Conservation (phyloP, 2,329 filamentous ascomycete species). For the Venturia nashicola region DNA sequence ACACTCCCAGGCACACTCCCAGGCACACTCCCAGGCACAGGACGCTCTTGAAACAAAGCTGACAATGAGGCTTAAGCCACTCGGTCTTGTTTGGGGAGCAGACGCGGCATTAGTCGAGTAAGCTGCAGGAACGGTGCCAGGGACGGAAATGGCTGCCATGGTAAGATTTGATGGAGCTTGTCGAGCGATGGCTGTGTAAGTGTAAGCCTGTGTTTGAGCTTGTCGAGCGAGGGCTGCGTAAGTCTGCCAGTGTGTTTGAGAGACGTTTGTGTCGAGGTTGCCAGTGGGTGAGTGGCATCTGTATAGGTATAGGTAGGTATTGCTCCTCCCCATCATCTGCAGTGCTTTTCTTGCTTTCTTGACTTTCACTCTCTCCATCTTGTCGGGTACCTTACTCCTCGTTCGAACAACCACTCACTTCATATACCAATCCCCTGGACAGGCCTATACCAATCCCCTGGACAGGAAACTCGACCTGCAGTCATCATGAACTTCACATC, state of each 20-base stretch:
- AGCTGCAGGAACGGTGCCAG: neutral
- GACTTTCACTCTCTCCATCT: no score
- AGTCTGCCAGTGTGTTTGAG: neutral
- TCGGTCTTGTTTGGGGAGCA: neutral
- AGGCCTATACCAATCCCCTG: neutral
- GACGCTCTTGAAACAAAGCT: neutral
- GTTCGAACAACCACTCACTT: neutral
- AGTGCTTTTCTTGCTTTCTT: no score
- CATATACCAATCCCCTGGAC: neutral
- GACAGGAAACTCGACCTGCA: neutral
- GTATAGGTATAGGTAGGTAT: no score
- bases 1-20: no score
- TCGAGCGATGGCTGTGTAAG: no score
- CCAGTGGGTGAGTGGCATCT: no score
- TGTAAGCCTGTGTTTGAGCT: no score
- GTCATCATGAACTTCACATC: conserved; percentile 8
- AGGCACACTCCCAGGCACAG: neutral
- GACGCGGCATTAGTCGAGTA: neutral
- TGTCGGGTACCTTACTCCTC: no score
- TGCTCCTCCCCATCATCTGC: no score
- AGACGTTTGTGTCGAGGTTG: neutral
- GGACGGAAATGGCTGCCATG: neutral
- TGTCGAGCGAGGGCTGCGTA: no score
- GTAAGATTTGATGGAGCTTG: neutral
- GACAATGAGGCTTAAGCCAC: neutral